These are phyloP conservation scores for Ceratocystiopsis minuta DNA, from an alignment of 2,329 filamentous ascomycete species.

Conservation along the genomic window DNA sequence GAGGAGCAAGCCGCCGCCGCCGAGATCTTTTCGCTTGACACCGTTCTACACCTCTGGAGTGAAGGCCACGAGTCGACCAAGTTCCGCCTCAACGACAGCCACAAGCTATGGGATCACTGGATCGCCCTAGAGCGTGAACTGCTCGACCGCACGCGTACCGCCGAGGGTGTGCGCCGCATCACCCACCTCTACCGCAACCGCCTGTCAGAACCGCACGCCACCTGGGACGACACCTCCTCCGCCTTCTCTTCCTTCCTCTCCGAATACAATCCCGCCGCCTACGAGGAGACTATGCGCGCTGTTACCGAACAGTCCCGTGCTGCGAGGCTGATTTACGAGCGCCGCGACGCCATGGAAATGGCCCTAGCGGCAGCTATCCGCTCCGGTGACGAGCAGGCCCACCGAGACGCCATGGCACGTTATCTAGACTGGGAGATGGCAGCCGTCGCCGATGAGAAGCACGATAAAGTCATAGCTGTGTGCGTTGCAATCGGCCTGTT, in stretches of 20 bases:
- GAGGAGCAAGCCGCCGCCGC: slow-evolving; percentile 52
- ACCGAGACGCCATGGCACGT: slow-evolving; percentile 34
- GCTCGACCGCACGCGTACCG: slow-evolving; percentile 35
- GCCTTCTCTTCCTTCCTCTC: slow-evolving; percentile 59
- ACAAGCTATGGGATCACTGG: slow-evolving; percentile 65
- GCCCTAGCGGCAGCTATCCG: slow-evolving; percentile 41
- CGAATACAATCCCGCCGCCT: slow-evolving; percentile 50
- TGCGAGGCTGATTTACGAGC: slow-evolving; percentile 44
- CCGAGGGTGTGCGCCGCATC: slow-evolving; percentile 43
- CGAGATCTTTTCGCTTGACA: slow-evolving; percentile 52
- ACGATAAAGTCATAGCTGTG: slow-evolving; percentile 24
- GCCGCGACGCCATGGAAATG: slow-evolving; percentile 51
- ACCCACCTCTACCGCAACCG: slow-evolving; percentile 53
- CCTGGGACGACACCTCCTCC: slow-evolving; percentile 59
- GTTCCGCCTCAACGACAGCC: slow-evolving; percentile 59
- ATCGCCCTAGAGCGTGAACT: slow-evolving; percentile 53
- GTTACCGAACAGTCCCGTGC: slow-evolving; percentile 43
- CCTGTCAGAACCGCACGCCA: slow-evolving; percentile 52
- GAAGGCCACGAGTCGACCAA: slow-evolving; percentile 54
- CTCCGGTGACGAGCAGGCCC: slow-evolving; percentile 34
- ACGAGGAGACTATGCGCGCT: slow-evolving; percentile 56
- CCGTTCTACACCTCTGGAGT: slow-evolving; percentile 51
- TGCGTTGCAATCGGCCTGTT: slow-evolving; percentile 50
- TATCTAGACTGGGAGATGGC: slow-evolving; percentile 78
- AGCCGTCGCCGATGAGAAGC: slow-evolving; percentile 35